These are phyloP conservation scores for Exophiala alcalophila DNA, from an alignment of 2,329 filamentous ascomycete species.

Conservation along the genomic window DNA sequence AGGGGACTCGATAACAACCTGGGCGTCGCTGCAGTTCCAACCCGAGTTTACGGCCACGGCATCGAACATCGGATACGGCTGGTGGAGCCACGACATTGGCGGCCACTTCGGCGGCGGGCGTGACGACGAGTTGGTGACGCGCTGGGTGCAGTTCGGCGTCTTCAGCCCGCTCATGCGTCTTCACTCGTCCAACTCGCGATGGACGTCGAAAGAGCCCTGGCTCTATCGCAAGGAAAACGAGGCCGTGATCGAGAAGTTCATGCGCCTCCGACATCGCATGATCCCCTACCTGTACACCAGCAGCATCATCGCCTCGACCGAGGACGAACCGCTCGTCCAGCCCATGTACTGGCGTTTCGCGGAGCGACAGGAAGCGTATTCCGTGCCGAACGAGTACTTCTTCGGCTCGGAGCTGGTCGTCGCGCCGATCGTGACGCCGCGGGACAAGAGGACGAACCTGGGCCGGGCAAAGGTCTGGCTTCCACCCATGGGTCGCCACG, in stretches of 20 bases:
- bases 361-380: constrained; percentile 53
- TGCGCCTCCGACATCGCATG: constrained; percentile 57
- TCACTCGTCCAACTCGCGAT: constrained; percentile 57
- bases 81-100: constrained; percentile 69
- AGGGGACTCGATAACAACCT: constrained; percentile 59
- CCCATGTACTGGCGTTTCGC: constrained; percentile 64
- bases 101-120: constrained; percentile 57
- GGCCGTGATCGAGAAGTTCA: constrained; percentile 48
- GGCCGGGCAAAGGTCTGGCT: constrained; percentile 56
- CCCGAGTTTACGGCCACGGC: constrained; percentile 65
- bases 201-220: constrained; percentile 64
- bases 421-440: constrained; percentile 54
- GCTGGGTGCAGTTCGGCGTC: constrained; percentile 62
- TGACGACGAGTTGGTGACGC: constrained; percentile 57
- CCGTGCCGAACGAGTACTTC: constrained; percentile 56
- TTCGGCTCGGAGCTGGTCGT: constrained; percentile 59
- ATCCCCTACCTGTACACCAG: constrained; percentile 61
- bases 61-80: constrained; percentile 65
- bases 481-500: constrained; percentile 49
- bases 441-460: constrained; percentile 47
- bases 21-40: constrained; percentile 61
- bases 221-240: constrained; percentile 48
- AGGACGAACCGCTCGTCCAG: constrained; percentile 54
- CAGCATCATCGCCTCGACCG: constrained; percentile 47
- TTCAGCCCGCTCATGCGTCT: constrained; percentile 61